Evolutionary conservation across 1,139 yeast species (phyloP).

Genomic region (Debaryomyces sp.): DNA sequence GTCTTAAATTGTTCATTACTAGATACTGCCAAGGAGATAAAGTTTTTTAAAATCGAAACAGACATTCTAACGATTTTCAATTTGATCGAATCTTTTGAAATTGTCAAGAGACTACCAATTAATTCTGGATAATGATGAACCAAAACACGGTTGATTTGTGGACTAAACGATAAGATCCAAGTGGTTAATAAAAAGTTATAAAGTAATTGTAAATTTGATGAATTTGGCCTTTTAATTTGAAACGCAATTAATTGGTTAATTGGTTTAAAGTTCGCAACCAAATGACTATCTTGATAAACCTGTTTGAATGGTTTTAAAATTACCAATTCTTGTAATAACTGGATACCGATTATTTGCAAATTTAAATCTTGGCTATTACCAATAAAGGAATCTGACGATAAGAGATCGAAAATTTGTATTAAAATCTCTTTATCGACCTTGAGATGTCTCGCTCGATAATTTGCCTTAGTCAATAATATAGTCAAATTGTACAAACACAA

Average conservation of each 20-base stretch:
- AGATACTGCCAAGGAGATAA: slow-evolving; percentile 41
- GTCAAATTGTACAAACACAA: slow-evolving; percentile 50
- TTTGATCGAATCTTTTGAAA: slow-evolving; percentile 78
- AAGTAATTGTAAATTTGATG: slow-evolving; percentile 77
- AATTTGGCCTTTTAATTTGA: slow-evolving; percentile 45
- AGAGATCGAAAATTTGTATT: slow-evolving; percentile 44
- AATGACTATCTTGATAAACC: slow-evolving; percentile 56
- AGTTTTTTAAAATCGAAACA: slow-evolving; percentile 69
- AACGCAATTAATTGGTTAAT: slow-evolving; percentile 40
- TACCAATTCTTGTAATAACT: slow-evolving; percentile 64
- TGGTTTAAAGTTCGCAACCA: slow-evolving; percentile 55
- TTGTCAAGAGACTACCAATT: slow-evolving; percentile 49
- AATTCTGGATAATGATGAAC: slow-evolving; percentile 64
- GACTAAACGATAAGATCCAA: slow-evolving; percentile 84
- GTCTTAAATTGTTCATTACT: slow-evolving; percentile 45
- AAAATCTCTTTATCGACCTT: slow-evolving; percentile 37
- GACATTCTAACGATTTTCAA: slow-evolving; percentile 88
- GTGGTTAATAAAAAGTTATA: slow-evolving; percentile 75
- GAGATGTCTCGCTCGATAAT: slow-evolving; percentile 15
- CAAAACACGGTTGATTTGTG: slow-evolving; percentile 53
- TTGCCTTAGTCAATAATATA: slow-evolving; percentile 36
- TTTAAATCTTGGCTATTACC: slow-evolving; percentile 51
- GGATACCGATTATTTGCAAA: slow-evolving; percentile 67
- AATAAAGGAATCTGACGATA: slow-evolving; percentile 43
- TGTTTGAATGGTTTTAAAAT: slow-evolving; percentile 60